These are phyloP conservation scores for Lepidium africanum DNA, from an alignment of 345 rosid genomes.

Conservation along the genomic window DNA sequence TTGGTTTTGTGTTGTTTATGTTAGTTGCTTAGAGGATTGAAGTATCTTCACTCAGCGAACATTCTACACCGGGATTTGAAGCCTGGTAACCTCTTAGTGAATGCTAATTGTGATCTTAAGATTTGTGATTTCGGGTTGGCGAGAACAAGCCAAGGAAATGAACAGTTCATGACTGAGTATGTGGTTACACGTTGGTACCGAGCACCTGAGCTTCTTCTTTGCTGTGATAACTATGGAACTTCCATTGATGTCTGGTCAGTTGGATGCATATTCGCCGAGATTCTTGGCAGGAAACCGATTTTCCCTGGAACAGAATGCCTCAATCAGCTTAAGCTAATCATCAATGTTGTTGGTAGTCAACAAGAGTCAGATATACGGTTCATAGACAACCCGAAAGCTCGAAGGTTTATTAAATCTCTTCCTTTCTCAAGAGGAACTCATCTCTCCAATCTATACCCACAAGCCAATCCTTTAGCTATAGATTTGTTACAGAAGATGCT, in stretches of 20 bases:
- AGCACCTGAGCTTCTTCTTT: conserved; percentile 87
- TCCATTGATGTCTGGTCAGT: conserved; percentile 90
- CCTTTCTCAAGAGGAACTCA: conserved; percentile 52
- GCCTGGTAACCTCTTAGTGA: conserved; percentile 84
- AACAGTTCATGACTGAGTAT: conserved; percentile 82
- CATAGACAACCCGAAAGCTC: conserved; percentile 65
- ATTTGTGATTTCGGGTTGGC: conserved; percentile 89
- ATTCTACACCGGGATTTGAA: conserved; percentile 87
- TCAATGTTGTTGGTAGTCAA: conserved; percentile 68
- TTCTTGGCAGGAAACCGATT: conserved; percentile 75
- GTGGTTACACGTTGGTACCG: conserved; percentile 94
- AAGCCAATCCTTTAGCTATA: conserved; percentile 66
- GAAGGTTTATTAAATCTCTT: conserved; percentile 56
- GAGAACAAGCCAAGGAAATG: conserved; percentile 56
- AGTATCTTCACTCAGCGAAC: conserved; percentile 89
- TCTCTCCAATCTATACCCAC: conserved; percentile 50
- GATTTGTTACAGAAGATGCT: conserved; percentile 76
- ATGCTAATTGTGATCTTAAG: conserved; percentile 75
- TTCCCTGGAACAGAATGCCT: conserved; percentile 83
- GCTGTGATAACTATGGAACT: conserved; percentile 76
- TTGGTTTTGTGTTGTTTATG: not conserved
- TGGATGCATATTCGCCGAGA: conserved; percentile 87
- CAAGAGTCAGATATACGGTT: conserved; percentile 58
- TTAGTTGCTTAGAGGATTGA: conserved; percentile 75
- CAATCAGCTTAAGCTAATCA: conserved; percentile 71